Evolutionary conservation across 768 basidiomycete genomes (phyloP).

Genomic region (Psilocybe subaeruginosa): DNA sequence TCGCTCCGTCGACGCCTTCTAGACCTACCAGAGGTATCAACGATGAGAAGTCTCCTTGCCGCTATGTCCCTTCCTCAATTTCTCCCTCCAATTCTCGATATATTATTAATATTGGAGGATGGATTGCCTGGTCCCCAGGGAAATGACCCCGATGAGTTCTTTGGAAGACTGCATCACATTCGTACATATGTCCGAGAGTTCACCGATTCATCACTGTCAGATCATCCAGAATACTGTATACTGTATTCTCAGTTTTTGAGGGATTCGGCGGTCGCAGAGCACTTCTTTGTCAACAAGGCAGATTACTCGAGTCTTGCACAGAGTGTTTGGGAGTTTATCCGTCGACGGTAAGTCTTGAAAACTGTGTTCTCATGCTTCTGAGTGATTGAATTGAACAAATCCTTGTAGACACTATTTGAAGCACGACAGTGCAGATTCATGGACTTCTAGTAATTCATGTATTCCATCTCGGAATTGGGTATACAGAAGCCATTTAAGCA

Average conservation of each 20-base stretch:
- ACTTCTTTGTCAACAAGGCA: not conserved
- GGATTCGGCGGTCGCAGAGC: not conserved
- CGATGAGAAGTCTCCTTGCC: not conserved
- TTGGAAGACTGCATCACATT: not conserved
- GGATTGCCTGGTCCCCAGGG: not conserved
- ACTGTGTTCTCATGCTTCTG: no score
- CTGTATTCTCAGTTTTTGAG: not conserved
- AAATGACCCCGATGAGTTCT: not conserved
- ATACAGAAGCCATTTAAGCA: not conserved
- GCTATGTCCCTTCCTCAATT: not conserved
- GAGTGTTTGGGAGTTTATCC: not conserved
- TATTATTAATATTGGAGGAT: not conserved
- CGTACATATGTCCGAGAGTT: not conserved
- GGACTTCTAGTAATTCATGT: not conserved
- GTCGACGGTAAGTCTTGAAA: not conserved
- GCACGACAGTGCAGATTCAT: not conserved
- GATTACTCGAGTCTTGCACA: not conserved
- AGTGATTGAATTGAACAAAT: no score
- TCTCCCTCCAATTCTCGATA: not conserved
- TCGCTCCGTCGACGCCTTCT: not conserved
- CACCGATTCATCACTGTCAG: not conserved
- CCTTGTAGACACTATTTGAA: not conserved
- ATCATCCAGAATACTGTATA: not conserved
- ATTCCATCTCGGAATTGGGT: not conserved
- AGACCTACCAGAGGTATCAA: not conserved